Base-by-base conservation (phyloP, 768 basidiomycete species). In the Amanita pallidorosea region DNA sequence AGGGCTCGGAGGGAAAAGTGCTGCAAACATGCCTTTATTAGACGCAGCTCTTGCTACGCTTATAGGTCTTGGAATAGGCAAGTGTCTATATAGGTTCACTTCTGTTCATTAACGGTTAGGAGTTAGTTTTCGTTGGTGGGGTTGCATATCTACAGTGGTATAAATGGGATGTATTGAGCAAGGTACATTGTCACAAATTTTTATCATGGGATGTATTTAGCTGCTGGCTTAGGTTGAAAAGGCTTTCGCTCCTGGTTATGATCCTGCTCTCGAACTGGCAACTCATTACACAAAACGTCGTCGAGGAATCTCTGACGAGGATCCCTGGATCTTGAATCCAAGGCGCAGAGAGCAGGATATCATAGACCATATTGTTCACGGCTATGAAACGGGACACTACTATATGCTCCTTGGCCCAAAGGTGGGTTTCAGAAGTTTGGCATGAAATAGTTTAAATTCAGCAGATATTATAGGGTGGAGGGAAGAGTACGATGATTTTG, bases 401-500 rank as follows among this genome's bases (percentile, higher is more conserved):
- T 86, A 79, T 63, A 70, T 91, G 56, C 64, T 91, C 27, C 70
- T 92, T 42, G 89, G 86, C 1, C 77, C 85, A 7, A 92, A 92
- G 72, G 85, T 83, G 43, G 54, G 53, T 45, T 29, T 45, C 46
- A n/a, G 52, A 51, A 45, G 27, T 38, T 23, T 49, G 8, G 18
- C 7, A 40, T 42, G 23, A 49, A 41, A 3, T 5, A 9, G 8
- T 5, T 23, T 49, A 18, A 54, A 48, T 49, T 56, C 13, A 45
- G 41, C 53, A 46, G 35, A 38, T 22, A 46, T 48, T 51, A 2
- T 48, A 85, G 80, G 85, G 89, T n/a, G 79, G 81, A 15, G 85
- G 86, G 5, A 88, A 91, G 68, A 81, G 83, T 11, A 85, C 85
- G 1, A 84, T 88, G 86, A 79, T 92, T 51, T 72, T 92, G 49